phyloP scores from a whole-genome alignment of 2,329 filamentous ascomycete genomes.

The Metarhizium rileyi region DNA sequence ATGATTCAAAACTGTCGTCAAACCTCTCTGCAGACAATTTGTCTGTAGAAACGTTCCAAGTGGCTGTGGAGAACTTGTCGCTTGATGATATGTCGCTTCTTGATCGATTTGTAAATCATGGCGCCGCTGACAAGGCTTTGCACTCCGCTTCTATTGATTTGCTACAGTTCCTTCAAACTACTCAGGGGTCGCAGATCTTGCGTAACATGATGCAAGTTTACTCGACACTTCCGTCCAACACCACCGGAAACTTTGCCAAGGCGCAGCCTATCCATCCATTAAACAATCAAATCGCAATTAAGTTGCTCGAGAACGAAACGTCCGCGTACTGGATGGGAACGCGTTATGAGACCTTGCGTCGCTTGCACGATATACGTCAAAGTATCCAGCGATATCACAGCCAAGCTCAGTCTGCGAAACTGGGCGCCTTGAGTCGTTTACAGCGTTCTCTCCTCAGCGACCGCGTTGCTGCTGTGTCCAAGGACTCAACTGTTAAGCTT shows the following conservation, averaged over 20 bases:
- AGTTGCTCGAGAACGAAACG: conserved; percentile 28
- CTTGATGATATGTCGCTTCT: conserved; percentile 34
- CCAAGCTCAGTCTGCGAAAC: conserved; percentile 34
- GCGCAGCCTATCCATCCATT: conserved; percentile 48
- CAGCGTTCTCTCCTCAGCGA: conserved; percentile 49
- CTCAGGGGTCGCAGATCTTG: conserved; percentile 19
- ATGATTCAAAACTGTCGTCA: conserved; percentile 25
- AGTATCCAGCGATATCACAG: conserved; percentile 31
- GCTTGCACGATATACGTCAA: conserved; percentile 32
- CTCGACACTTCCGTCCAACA: conserved; percentile 17
- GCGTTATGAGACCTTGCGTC: conserved; percentile 40
- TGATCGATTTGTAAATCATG: conserved; percentile 20
- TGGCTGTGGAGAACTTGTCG: conserved; percentile 38
- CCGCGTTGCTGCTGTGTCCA: conserved; percentile 44
- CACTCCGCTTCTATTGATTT: conserved; percentile 14
- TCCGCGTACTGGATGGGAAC: conserved; percentile 39
- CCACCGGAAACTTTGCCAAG: conserved; percentile 22
- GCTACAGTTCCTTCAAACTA: conserved; percentile 22
- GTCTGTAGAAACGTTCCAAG: conserved; percentile 18
- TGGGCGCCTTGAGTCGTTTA: conserved; percentile 48
- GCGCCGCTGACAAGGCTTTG: conserved; percentile 4
- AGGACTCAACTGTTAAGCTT: conserved; percentile 50
- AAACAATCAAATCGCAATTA: conserved; percentile 44
- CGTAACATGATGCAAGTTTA: conserved; percentile 27
- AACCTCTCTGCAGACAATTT: conserved; percentile 14